Evolutionary conservation across 148 eudicot genomes (phyloP).

Genomic region (Agrostemma githago): DNA sequence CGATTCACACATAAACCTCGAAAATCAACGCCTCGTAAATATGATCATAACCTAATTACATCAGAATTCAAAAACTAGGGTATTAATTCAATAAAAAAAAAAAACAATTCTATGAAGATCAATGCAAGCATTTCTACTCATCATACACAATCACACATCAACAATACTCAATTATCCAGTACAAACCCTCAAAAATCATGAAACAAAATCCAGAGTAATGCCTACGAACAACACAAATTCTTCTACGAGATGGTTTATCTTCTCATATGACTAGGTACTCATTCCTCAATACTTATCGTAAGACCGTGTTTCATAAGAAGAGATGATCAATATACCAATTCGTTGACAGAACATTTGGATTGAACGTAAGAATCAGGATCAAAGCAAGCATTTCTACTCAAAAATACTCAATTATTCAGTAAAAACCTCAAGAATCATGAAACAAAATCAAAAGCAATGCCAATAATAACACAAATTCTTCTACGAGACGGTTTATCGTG

Average conservation of each 20-base stretch:
- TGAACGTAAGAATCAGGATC: constrained; percentile 39
- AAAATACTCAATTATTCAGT: background rate
- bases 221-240: background rate
- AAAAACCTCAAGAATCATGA: background rate
- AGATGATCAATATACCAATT: constrained; percentile 45
- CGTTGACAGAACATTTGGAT: constrained; percentile 76
- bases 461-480: too few species aligned
- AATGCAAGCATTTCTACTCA: background rate
- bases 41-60: background rate
- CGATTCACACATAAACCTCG: background rate
- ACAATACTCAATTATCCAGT: background rate
- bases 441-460: background rate
- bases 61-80: background rate
- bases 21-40: background rate
- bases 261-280: too few species aligned
- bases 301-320: too few species aligned
- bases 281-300: too few species aligned
- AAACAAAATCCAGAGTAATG: background rate
- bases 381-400: background rate
- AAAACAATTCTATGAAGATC: background rate
- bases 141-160: background rate
- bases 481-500: too few species aligned
- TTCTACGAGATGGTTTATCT: too few species aligned
- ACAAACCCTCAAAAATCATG: background rate
- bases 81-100: background rate